phyloP scores from a whole-genome alignment of 73 alveolate genomes.

The Symbiodinium natans region DNA sequence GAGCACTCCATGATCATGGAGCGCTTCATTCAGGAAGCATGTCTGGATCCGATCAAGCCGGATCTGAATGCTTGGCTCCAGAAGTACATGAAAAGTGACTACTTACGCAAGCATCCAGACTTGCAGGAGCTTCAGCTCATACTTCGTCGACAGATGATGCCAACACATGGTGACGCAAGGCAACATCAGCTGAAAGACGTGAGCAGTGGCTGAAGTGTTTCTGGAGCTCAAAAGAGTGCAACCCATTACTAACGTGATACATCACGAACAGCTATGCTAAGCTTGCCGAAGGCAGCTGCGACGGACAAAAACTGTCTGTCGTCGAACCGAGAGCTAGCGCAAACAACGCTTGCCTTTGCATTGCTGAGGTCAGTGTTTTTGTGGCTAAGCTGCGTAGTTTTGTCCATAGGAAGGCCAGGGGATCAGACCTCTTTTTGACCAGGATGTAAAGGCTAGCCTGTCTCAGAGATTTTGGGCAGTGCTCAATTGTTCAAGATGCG shows the following conservation, averaged over 20 bases:
- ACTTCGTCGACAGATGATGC: not conserved
- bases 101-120: not conserved
- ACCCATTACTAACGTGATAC: not conserved
- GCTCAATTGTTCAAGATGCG: no score
- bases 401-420: no score
- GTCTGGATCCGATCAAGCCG: not conserved
- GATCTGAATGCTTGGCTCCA: not conserved
- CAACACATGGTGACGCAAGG: not conserved
- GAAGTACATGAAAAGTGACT: constrained; percentile 2
- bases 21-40: not conserved
- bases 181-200: not conserved
- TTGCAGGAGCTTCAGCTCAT: not conserved
- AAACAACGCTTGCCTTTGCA: no score
- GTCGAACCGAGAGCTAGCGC: not conserved
- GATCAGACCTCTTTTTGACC: no score
- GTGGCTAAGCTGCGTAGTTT: no score
- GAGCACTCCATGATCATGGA: constrained; percentile 18
- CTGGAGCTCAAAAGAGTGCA: not conserved
- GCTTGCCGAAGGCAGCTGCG: not conserved
- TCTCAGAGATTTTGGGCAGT: no score
- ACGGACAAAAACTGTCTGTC: not conserved
- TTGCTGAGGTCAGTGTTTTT: no score
- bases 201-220: not conserved
- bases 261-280: not conserved
- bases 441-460: no score